Conservation (phyloP, 768 basidiomycete genomes). For the Suillus cothurnatus region DNA sequence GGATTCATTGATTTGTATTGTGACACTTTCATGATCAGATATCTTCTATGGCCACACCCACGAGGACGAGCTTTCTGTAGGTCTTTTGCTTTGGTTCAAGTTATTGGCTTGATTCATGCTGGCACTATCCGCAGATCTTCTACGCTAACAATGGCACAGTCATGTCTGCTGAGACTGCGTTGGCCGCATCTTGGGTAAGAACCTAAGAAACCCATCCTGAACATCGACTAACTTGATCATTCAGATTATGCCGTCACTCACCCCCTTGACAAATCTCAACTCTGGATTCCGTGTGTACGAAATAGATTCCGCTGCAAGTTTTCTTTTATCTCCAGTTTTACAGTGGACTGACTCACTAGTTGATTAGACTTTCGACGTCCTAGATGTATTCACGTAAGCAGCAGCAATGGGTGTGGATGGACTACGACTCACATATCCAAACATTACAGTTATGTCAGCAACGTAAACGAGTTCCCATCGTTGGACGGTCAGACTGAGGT, state of each 20-base stretch:
- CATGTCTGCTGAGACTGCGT: constrained; percentile 56
- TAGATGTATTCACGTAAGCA: constrained; percentile 73
- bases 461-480: constrained; percentile 55
- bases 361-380: constrained; percentile 65
- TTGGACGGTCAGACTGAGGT: constrained; percentile 56
- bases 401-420: not conserved
- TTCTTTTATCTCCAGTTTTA: not conserved
- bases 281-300: constrained; percentile 62
- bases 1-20: not conserved
- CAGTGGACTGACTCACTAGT: constrained; percentile 7
- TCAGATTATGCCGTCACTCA: constrained; percentile 54
- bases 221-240: not conserved
- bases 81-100: constrained; percentile 6
- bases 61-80: constrained; percentile 65
- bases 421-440: not conserved
- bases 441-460: constrained; percentile 58
- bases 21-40: constrained; percentile 34
- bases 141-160: constrained; percentile 70
- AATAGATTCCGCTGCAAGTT: constrained; percentile 38
- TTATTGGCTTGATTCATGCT: not conserved
- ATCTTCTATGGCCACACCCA: constrained; percentile 78
- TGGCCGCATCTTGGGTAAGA: constrained; percentile 49
- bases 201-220: not conserved
- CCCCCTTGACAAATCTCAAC: constrained; percentile 68
- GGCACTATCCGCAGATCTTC: constrained; percentile 49